Evolutionary conservation across 306 rosid species (phyloP).

Genomic region (Biancaea sappan): DNA sequence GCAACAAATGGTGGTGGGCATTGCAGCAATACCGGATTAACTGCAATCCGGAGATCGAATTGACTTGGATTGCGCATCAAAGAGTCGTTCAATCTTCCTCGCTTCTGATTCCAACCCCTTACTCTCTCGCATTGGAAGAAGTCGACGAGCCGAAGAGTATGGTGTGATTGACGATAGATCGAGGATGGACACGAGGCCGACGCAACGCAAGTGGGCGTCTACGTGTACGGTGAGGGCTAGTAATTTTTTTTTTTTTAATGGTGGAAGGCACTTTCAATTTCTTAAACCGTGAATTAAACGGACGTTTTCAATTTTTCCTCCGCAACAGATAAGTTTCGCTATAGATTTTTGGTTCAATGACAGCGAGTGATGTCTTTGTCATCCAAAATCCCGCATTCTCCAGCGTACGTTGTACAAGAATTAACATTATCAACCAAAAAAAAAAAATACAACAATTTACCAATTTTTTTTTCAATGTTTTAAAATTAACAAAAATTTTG

Average conservation of each 20-base stretch:
- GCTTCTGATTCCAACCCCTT: not conserved
- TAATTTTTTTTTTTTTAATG: no score
- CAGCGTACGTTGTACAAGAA: no score
- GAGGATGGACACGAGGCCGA: not conserved
- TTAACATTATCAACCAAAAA: no score
- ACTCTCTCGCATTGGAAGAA: conserved; percentile 16
- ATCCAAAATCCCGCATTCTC: no score
- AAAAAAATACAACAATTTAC: no score
- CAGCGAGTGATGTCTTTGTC: not conserved
- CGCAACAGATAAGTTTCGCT: not conserved
- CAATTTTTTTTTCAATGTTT: no score
- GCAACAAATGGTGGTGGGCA: not conserved
- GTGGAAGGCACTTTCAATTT: no score
- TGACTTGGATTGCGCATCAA: conserved; percentile 2
- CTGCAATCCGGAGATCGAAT: conserved; percentile 16
- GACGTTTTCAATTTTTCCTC: not conserved
- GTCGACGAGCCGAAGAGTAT: not conserved
- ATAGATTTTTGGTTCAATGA: no score
- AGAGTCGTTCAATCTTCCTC: not conserved
- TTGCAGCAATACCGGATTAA: not conserved
- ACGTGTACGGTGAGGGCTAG: no score
- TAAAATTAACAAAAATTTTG: no score
- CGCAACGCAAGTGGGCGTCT: not conserved
- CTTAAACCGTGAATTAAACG: not conserved
- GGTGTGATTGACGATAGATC: not conserved